Base-by-base conservation (phyloP, 2,329 filamentous ascomycete genomes). In the Metarhizium brunneum region DNA sequence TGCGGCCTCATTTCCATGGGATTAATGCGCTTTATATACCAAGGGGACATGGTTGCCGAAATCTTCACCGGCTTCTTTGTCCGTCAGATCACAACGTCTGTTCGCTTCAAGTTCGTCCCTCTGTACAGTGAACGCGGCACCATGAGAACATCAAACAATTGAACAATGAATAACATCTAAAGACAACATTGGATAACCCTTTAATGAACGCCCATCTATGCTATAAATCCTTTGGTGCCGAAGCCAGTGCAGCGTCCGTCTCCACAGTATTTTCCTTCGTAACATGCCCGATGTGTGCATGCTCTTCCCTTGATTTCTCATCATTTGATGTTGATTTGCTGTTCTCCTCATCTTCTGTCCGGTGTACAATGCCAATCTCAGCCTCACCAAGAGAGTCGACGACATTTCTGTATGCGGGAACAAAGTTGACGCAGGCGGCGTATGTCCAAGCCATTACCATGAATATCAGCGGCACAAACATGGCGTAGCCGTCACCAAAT, bases 391-490 rank as follows among this genome's bases (percentile, higher is more conserved):
- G 79, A 1, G 77, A 76, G 64, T 90, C 87, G 2, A 84, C 81
- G 0, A 84, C 80, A 54, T 79, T 71, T 38, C 78, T 74, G 65
- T 90, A 90, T 2, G 75, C 70, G 0, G 84, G 83, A 4, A 83
- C 72, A 61, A 88, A 88, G 69, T 90, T 90, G 58, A 85, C 82
- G 6, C 76, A 76, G 20, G 82, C 45, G 0, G 82, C 76, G 58
- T 86, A 86, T 1, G 76, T 71, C 74, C 72, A 77, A 0, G 82
- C 79, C 2, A 72, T 73, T 6, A 82, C 67, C 65, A 86, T 82
- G 62, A 86, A 85, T 52, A 64, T 62, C 45, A 87, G 64, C 0
- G 86, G 86, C 1, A 90, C 84, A 10, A 83, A 73, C 82, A 90
- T 87, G 5, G 83, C 81, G 43, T 80, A 71, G 0, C 78, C 81